Percentiles rank a stretch among this genome's conserved stretches.
Evolutionary conservation across 2,329 filamentous ascomycete genomes (phyloP).

Genomic region (Talaromyces sp.): DNA sequence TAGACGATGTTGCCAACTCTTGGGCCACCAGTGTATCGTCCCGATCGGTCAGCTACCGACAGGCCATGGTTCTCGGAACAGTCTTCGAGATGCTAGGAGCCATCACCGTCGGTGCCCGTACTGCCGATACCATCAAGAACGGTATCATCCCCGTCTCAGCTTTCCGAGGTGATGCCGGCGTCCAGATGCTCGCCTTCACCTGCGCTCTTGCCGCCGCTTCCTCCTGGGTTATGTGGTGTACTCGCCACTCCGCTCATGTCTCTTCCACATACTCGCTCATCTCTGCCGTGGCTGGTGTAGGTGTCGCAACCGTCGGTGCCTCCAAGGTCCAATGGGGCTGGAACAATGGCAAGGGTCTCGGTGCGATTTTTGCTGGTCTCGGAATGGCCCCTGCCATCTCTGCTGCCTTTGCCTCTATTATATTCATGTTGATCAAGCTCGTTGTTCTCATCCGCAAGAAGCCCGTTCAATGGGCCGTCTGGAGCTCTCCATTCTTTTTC

Average conservation of each 20-base stretch:
- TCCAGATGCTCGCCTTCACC: conserved; percentile 66
- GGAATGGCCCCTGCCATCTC: conserved; percentile 69
- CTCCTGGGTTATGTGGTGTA: conserved; percentile 78
- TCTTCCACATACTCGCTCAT: conserved; percentile 66
- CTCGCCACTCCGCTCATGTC: conserved; percentile 67
- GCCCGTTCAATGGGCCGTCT: conserved; percentile 70
- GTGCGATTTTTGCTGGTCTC: conserved; percentile 68
- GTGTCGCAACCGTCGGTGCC: conserved; percentile 64
- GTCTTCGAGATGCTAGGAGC: conserved; percentile 18
- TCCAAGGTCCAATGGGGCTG: conserved; percentile 65
- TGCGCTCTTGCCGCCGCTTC: conserved; percentile 64
- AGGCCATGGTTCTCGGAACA: conserved; percentile 17
- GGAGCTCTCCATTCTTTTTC: conserved; percentile 72
- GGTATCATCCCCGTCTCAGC: conserved; percentile 62
- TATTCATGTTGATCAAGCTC: conserved; percentile 71
- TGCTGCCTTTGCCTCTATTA: conserved; percentile 61
- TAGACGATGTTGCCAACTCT: conserved; percentile 79
- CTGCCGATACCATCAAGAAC: conserved; percentile 76
- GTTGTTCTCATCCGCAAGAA: conserved; percentile 69
- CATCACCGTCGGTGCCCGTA: conserved; percentile 60
- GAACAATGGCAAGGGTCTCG: conserved; percentile 65
- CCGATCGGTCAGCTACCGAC: conserved; percentile 49
- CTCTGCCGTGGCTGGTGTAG: conserved; percentile 66
- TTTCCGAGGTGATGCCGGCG: conserved; percentile 60
- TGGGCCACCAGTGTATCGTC: conserved; percentile 81